Evolutionary conservation across 2,329 filamentous ascomycete genomes (phyloP).

Genomic region (Albifimbria verrucaria): DNA sequence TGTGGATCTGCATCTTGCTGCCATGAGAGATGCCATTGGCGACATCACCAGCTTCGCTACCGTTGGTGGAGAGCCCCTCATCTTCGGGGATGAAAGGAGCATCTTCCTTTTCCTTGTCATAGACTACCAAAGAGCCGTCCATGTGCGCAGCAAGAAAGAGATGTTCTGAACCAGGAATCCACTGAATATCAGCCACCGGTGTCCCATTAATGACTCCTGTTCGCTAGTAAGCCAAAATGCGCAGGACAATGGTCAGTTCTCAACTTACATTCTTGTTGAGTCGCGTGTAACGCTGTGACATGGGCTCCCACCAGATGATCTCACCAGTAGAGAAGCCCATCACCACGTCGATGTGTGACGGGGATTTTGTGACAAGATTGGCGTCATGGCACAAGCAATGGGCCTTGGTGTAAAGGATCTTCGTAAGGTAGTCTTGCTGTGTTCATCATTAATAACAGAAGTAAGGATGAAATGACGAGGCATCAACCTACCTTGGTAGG

Average conservation of each 20-base stretch:
- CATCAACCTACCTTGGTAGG: slow-evolving; percentile 53
- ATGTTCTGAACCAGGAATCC: slow-evolving; percentile 92
- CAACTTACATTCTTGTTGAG: slow-evolving; percentile 84
- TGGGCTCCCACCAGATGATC: slow-evolving; percentile 97
- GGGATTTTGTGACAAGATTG: slow-evolving; percentile 76
- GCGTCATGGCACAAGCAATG: slow-evolving; percentile 94
- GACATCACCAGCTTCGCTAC: slow-evolving; percentile 36
- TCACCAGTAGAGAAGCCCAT: slow-evolving; percentile 97
- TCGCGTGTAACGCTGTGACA: slow-evolving; percentile 91
- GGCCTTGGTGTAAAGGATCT: slow-evolving; percentile 94
- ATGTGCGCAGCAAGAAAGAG: slow-evolving; percentile 89
- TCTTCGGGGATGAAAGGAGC: slow-evolving; percentile 73
- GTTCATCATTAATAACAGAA: slow-evolving; percentile 19
- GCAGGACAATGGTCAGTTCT: not conserved
- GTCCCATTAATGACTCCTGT: slow-evolving; percentile 82
- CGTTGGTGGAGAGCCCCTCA: slow-evolving; percentile 63
- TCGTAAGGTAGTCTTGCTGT: slow-evolving; percentile 84
- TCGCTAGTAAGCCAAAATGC: not conserved
- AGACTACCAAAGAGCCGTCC: slow-evolving; percentile 87
- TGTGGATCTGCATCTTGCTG: slow-evolving; percentile 67
- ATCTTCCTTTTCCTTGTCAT: slow-evolving; percentile 97
- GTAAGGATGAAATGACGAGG: not conserved
- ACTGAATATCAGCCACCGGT: slow-evolving; percentile 81
- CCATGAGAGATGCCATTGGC: slow-evolving; percentile 28
- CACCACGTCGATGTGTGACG: slow-evolving; percentile 81